Evolutionary conservation across 2,329 filamentous ascomycete genomes (phyloP), one percentile per base, ranked within the genome.

Genomic region (Botrytis paeoniae): DNA sequence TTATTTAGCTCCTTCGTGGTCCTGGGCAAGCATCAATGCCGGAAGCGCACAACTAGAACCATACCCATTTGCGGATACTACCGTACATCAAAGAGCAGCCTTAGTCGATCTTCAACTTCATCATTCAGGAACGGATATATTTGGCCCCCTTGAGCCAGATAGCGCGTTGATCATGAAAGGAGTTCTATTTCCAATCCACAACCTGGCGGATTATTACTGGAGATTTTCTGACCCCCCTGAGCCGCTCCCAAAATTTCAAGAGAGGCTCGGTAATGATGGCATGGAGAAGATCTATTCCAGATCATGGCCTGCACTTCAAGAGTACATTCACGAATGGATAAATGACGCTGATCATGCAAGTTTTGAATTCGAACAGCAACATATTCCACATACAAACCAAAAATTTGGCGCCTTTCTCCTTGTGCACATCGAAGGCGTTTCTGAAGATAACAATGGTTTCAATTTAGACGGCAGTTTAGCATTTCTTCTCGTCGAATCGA

Each of bases 311-410:
- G 45, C 62, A 59, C 32, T 72, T 4, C 51, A 72, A 70, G 69
- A 70, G 20, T 72, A 74, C 60, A 61, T 73, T 45, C 71, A 68
- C 37, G 69, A 69, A 35, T 66, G 59, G 45, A 39, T 61, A 32
- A 73, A 73, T 20, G 70, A 35, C 25, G 61, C 37, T 25, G 29
- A n/a, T 41, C 39, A 57, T 32, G 59, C n/a, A 18, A 73, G 61
- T 41, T 74, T 75, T 43, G 74, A 75, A 61, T 75, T 75, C 35
- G 74, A 75, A 41, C 74, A 75, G 59, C 74, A 75, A 45, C 74
- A 75, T 72, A 59, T 74, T 20, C n/a, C 74, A 32, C 74, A 75
- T 32, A 7, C 59, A 10, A 70, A 70, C 43, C 74, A 75, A 32
- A 70, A 16, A 65, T 75, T 74, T 25, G 74, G 62, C 20, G 74